Percentiles rank a stretch among this genome's conserved stretches.
phyloP scores from a whole-genome alignment of 129 eudicot species.

The Pseudognaphalium luteoalbum region DNA sequence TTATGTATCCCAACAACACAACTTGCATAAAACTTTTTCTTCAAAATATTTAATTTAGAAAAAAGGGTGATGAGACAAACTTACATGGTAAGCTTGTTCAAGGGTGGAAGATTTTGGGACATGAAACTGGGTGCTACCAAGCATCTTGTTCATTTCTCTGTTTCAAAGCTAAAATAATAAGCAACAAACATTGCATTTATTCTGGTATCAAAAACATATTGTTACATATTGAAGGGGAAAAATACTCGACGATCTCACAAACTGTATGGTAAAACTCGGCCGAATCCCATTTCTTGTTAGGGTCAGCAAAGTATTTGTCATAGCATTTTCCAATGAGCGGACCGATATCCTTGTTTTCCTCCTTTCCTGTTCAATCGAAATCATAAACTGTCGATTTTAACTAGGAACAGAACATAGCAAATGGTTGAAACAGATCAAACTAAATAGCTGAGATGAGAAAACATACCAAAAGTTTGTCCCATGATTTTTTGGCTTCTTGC shows the following conservation, averaged over 20 bases:
- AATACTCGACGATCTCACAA: constrained; percentile 69
- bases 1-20: too few relatives aligned
- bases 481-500: constrained; percentile 30
- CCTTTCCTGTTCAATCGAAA: constrained; percentile 46
- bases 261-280: constrained; percentile 66
- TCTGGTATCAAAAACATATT: neutral
- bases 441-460: constrained; percentile 1
- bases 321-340: constrained; percentile 49
- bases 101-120: constrained; percentile 59
- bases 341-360: constrained; percentile 51
- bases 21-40: neutral
- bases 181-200: neutral
- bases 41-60: neutral
- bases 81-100: constrained; percentile 55
- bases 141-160: constrained; percentile 69
- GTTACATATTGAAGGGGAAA: neutral
- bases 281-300: constrained; percentile 36
- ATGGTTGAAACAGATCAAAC: neutral
- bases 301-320: constrained; percentile 42
- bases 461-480: constrained; percentile 42
- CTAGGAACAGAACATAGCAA: neutral
- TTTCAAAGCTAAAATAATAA: neutral
- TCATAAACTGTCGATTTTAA: neutral
- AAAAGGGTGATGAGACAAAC: constrained; percentile 15
- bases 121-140: constrained; percentile 73